A percentile compares a stretch with the other conserved stretches of the same genome.
Evolutionary conservation across 1,139 yeast species (phyloP).

Genomic region (Yamadazyma trypodendri): DNA sequence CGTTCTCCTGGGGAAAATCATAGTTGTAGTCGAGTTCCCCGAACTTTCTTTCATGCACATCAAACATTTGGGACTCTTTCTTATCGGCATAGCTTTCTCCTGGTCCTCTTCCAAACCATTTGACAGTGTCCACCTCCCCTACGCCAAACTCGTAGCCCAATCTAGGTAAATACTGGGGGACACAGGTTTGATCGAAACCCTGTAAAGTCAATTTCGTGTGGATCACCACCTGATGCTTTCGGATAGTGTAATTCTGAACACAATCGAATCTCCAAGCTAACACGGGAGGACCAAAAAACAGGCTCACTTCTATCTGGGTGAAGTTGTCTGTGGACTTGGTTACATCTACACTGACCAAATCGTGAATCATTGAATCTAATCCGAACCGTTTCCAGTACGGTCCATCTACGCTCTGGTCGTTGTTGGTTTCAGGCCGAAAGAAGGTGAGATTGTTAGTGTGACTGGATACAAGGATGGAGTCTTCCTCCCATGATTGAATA

Average conservation of each 20-base stretch:
- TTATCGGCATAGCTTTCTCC: constrained; percentile 34
- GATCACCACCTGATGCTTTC: constrained; percentile 9
- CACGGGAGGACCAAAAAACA: constrained; percentile 14
- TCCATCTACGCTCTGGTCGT: constrained; percentile 20
- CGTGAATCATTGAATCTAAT: constrained; percentile 11
- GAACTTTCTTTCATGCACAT: constrained; percentile 15
- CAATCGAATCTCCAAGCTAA: constrained; percentile 17
- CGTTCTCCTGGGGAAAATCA: constrained; percentile 37
- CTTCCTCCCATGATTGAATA: constrained; percentile 1
- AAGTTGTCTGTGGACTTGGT: not conserved
- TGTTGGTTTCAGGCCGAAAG: constrained; percentile 34
- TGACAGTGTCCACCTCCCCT: constrained; percentile 14
- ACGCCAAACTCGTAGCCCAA: constrained; percentile 18
- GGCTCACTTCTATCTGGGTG: constrained; percentile 3
- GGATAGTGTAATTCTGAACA: constrained; percentile 10
- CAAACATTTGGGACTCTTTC: constrained; percentile 24
- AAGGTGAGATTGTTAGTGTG: constrained; percentile 15
- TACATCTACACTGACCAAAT: constrained; percentile 7
- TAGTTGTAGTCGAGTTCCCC: constrained; percentile 21
- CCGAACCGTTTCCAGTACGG: constrained; percentile 18
- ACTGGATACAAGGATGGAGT: not conserved
- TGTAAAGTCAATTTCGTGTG: constrained; percentile 6
- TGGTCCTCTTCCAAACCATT: constrained; percentile 34
- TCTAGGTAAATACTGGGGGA: constrained; percentile 17
- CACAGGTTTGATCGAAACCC: constrained; percentile 7